Percentiles rank a stretch among this genome's conserved stretches.
These are phyloP conservation scores for Flaveria linearis DNA, from an alignment of 129 eudicot genomes.

Conservation along the genomic window DNA sequence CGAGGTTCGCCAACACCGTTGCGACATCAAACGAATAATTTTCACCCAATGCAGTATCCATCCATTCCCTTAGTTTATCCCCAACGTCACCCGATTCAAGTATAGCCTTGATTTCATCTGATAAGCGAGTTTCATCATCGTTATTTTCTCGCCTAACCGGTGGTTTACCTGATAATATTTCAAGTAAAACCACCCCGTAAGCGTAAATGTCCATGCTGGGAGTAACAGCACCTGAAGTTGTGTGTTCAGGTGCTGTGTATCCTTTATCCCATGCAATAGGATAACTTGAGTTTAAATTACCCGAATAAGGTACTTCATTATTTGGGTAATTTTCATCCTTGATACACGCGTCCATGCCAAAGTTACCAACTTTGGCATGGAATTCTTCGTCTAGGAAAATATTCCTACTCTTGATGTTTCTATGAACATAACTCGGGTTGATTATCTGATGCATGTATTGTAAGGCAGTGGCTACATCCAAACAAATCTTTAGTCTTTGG, in stretches of 20 bases:
- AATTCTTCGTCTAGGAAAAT: constrained; percentile 87
- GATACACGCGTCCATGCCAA: constrained; percentile 60
- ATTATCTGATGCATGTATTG: constrained; percentile 78
- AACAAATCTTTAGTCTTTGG: constrained; percentile 78
- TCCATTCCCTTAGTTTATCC: constrained; percentile 70
- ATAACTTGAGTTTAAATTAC: constrained; percentile 25
- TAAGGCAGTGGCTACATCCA: constrained; percentile 76
- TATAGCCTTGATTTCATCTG: constrained; percentile 49
- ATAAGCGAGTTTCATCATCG: constrained; percentile 34
- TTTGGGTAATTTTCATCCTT: constrained; percentile 27
- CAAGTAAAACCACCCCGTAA: constrained; percentile 43
- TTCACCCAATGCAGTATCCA: constrained; percentile 70
- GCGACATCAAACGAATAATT: constrained; percentile 66
- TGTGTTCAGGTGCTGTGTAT: constrained; percentile 55
- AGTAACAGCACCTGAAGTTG: neutral
- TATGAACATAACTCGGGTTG: constrained; percentile 64
- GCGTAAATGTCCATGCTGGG: constrained; percentile 35
- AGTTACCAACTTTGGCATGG: constrained; percentile 78
- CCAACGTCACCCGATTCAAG: constrained; percentile 44
- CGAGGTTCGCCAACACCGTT: constrained; percentile 64
- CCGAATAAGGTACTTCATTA: constrained; percentile 30
- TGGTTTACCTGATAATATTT: constrained; percentile 39
- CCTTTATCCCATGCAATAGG: constrained; percentile 53
- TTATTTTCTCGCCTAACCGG: constrained; percentile 32
- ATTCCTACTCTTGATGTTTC: constrained; percentile 69